Evolutionary conservation across 352 stramenopile species (phyloP).

Genomic region (Pythium oligandrum): DNA sequence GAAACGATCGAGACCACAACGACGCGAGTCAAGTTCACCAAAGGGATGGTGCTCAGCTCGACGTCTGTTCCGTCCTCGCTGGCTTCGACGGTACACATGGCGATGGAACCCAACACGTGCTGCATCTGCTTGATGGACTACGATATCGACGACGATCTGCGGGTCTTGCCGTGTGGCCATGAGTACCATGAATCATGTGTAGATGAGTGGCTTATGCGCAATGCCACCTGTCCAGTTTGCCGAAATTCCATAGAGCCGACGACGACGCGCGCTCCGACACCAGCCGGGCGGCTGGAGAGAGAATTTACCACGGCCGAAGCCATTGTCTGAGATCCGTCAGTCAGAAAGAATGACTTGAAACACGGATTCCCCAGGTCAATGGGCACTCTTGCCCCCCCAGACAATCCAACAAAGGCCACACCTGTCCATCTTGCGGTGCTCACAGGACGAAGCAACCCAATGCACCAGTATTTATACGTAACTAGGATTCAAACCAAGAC

Average conservation of each 20-base stretch:
- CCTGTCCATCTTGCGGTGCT: no score
- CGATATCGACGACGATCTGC: conserved; percentile 11
- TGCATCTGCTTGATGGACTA: conserved; percentile 25
- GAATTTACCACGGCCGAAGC: no score
- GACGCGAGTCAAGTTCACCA: conserved; percentile 7
- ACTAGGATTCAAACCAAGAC: no score
- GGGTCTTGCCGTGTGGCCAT: conserved; percentile 15
- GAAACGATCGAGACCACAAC: conserved; percentile 13
- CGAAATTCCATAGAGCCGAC: conserved; percentile 2
- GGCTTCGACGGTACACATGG: conserved; percentile 1
- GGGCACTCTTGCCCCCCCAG: no score
- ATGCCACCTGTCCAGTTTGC: conserved; percentile 18
- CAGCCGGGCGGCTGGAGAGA: no score
- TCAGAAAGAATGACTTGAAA: no score
- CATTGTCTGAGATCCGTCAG: no score
- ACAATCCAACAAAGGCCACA: no score
- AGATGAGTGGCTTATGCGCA: conserved; percentile 19
- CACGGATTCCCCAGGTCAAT: no score
- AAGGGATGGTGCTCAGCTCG: conserved; percentile 3
- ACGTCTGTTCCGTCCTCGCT: conserved; percentile 1
- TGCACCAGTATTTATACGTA: no score
- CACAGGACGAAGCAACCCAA: no score
- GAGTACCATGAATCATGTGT: conserved; percentile 19
- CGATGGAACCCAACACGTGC: conserved; percentile 8
- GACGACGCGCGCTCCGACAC: no score